A percentile compares a stretch with the other conserved stretches of the same genome.
Conservation (phyloP, 2,329 filamentous ascomycete genomes). For the Bipolaris zeicola region DNA sequence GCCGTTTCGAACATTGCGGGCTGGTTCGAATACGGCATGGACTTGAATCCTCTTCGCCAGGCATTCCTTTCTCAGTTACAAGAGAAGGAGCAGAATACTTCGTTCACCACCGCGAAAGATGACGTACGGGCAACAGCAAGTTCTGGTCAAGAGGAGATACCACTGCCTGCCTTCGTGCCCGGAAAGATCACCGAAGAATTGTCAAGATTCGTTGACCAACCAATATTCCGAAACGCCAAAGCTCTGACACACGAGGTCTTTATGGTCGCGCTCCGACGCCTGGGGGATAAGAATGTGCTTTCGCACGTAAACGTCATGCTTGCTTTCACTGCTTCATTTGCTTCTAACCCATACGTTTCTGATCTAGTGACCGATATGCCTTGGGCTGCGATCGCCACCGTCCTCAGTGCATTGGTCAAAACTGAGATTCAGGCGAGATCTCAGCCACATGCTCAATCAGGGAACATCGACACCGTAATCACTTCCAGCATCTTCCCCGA, state of each 20-base stretch:
- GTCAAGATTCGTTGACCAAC: background rate
- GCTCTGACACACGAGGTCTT: conserved; percentile 55
- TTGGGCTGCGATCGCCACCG: conserved; percentile 59
- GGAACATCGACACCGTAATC: conserved; percentile 42
- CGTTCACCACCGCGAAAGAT: conserved; percentile 21
- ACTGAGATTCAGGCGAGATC: conserved; percentile 36
- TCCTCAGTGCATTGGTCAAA: conserved; percentile 59
- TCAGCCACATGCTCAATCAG: conserved; percentile 5
- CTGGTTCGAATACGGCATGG: conserved; percentile 60
- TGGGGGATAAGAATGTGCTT: conserved; percentile 64
- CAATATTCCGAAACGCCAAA: conserved; percentile 41
- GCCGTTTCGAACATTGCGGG: conserved; percentile 62
- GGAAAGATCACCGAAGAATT: conserved; percentile 14
- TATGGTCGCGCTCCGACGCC: conserved; percentile 56
- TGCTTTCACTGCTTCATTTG: conserved; percentile 61
- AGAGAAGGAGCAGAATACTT: conserved; percentile 12
- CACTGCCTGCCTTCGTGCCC: background rate
- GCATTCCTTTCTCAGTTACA: conserved; percentile 21
- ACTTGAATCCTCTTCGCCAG: conserved; percentile 49
- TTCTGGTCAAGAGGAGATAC: conserved; percentile 10
- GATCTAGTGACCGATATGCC: conserved; percentile 51
- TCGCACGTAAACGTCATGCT: conserved; percentile 68
- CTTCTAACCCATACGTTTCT: conserved; percentile 39
- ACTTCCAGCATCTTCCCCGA: conserved; percentile 55
- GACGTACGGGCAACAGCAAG: conserved; percentile 20